Conservation (phyloP, 495 filamentous ascomycete species). For the Hypoxylon subgilvum region DNA sequence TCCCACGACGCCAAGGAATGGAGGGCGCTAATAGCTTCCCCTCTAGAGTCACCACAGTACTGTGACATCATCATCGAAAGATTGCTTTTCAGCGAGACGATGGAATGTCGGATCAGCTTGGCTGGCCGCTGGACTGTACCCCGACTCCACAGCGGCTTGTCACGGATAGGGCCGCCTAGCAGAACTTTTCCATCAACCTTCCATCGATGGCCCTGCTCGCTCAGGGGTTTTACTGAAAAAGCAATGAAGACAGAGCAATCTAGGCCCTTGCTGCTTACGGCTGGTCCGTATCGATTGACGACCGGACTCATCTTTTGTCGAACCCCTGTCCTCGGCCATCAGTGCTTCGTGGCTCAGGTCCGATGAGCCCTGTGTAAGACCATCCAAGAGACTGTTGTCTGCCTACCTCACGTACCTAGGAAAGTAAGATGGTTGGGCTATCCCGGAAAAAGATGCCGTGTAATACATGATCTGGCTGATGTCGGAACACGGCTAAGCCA, state of each 20-base stretch:
- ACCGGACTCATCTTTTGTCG: background rate
- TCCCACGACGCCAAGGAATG: conserved; percentile 29
- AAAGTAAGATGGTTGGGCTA: background rate
- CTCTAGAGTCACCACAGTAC: conserved; percentile 18
- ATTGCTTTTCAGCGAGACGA: conserved; percentile 10
- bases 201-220: background rate
- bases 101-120: conserved; percentile 21
- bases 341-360: background rate
- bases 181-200: conserved; percentile 1
- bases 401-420: too few relatives aligned
- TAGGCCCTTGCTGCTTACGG: conserved; percentile 8
- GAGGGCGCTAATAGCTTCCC: conserved; percentile 22
- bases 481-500: conserved; percentile 6
- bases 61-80: conserved; percentile 38
- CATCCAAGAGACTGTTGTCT: background rate
- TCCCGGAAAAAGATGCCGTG: conserved; percentile 10
- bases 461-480: background rate
- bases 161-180: conserved; percentile 31
- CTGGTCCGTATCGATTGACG: conserved; percentile 8
- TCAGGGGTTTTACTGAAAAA: conserved; percentile 17
- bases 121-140: conserved; percentile 6
- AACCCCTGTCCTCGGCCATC: conserved; percentile 6
- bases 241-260: conserved; percentile 10
- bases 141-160: conserved; percentile 32
- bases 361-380: background rate